Conservation (phyloP, 176 grass and related monocot species). For the Triticum aestivum region IWGSC_CS_RefSeq_v2.1 NC_057812.1:729528770-729529269, state of each 20-base stretch:
- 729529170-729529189: background rate
- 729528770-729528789: background rate
- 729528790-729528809: slow-evolving; percentile 49
- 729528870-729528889: slow-evolving; percentile 51
- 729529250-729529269: slow-evolving; percentile 84
- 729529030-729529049: slow-evolving; percentile 73
- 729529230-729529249: slow-evolving; percentile 88
- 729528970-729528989: slow-evolving; percentile 57
- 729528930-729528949: slow-evolving; percentile 79
- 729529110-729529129: slow-evolving; percentile 98
- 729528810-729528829: slow-evolving; percentile 71
- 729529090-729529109: slow-evolving; percentile 86
- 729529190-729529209: too few relatives aligned
- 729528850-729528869: slow-evolving; percentile 69
- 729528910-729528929: slow-evolving; percentile 48
- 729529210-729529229: slow-evolving; percentile 38
- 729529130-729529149: background rate
- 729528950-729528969: slow-evolving; percentile 82
- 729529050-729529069: slow-evolving; percentile 86
- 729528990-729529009: slow-evolving; percentile 55
- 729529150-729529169: background rate
- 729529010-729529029: slow-evolving; percentile 59
- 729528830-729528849: slow-evolving; percentile 58
- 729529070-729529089: slow-evolving; percentile 81
- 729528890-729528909: slow-evolving; percentile 55